Evolutionary conservation across 164 flowering plant species (phyloP), one percentile per base, ranked within the genome.

Genomic region (Litsea cubeba): DNA sequence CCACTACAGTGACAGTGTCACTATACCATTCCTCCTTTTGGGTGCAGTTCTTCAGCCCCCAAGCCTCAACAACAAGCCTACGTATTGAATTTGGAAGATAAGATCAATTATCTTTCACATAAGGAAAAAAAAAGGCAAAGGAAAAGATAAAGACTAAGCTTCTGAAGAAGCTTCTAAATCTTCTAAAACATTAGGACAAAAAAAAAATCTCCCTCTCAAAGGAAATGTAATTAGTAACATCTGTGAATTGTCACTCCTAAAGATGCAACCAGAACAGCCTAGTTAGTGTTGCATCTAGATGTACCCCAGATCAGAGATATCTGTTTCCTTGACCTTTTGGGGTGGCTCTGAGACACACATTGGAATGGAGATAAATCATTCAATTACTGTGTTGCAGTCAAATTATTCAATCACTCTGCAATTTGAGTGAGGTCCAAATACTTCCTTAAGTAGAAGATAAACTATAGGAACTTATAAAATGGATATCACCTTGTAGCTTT

Each of bases 31-130:
- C 99, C 79, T 90, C 96, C 80, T 87, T 91, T 64, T 90, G 91
- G 12, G 97, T 88, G 84, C 97, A 95, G 81, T 93, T 93, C 84
- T 93, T 91, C 87, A 95, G 82, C 24, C 99, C 99, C 99, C 99
- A 95, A 50, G 97, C 99, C 78, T 93, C 95, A 79, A 93, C 97
- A 71, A 98, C 98, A 74, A 88, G 92, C 81, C 98, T 95, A 82
- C 76, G 82, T 58, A 58, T 75, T 30, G 51, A 66, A 73, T 18
- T 63, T 51, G 58, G 20, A 17, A 58, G 25, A 66, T 1, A 54
- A 51, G 14, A 62, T 62, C 68, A 72, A 18, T 69, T 17, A 12
- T 58, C 12, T 18, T 18, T 51, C 17, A 51, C 0, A 2, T 18
- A 51, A 11, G 12, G 12, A 15, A 11, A 50, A 25, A 50, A 51